Percentiles rank a stretch among this genome's conserved stretches.
Conservation (phyloP, 2,329 filamentous ascomycete genomes). For the Tolypocladium guangdongense region DNA sequence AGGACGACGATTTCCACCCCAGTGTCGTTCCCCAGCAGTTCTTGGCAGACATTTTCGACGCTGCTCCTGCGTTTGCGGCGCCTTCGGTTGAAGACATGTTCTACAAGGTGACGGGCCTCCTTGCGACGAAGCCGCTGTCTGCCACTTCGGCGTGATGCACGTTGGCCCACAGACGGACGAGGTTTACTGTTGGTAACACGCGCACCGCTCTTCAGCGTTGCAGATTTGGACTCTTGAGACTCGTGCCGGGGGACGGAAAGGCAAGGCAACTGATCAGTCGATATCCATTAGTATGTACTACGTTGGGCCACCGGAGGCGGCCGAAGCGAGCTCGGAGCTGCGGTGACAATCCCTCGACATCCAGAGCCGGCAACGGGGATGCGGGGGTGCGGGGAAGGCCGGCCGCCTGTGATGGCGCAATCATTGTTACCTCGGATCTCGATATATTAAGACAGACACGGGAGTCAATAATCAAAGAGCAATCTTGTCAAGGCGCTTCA, state of each 20-base stretch:
- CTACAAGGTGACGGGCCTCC: constrained; percentile 52
- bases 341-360: not conserved
- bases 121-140: constrained; percentile 43
- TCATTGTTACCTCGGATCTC: not conserved
- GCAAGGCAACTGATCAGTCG: not conserved
- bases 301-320: not conserved
- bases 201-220: not conserved
- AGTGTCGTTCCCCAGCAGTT: constrained; percentile 58
- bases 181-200: not conserved
- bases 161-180: too few species aligned
- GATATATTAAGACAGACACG: not conserved
- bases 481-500: not conserved
- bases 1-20: constrained; percentile 35
- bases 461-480: not conserved
- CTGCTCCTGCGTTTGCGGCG: constrained; percentile 55
- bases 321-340: not conserved
- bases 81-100: constrained; percentile 68
- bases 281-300: not conserved
- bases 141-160: constrained; percentile 8
- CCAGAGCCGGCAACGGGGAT: not conserved
- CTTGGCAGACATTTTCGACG: constrained; percentile 59
- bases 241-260: not conserved
- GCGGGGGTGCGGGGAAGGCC: not conserved
- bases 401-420: not conserved
- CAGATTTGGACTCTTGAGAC: not conserved